Evolutionary conservation across 345 rosid species (phyloP), one percentile per base, ranked within the genome.

Genomic region (Microcos paniculata): DNA sequence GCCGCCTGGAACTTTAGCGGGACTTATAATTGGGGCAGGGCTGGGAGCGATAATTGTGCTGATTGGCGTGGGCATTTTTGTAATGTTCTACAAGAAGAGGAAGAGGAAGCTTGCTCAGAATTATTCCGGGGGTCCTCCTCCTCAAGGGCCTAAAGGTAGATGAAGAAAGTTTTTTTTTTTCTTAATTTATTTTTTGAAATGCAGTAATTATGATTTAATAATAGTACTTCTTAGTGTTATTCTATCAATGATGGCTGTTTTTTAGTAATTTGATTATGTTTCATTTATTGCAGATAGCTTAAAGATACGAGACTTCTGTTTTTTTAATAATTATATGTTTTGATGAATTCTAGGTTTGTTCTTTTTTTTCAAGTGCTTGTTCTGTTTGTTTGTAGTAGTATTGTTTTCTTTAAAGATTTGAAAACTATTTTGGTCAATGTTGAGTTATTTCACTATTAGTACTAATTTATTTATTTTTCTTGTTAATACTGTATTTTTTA

Each of bases 31-130:
- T n/a, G 86, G 86, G 52, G 71, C 74, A 6, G 83, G n/a, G 62
- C 58, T 83, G 28, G 86, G 83, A 49, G 83, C 79, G 24, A 15
- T 77, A 40, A 42, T 78, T 28, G 83, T 83, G 77, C 75, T 83
- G 72, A 62, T 80, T 65, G 74, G 66, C 63, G 83, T 80, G 56
- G 73, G 86, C 30, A 61, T 83, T 71, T 80, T 77, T 35, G 83
- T 80, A 31, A 45, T 77, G 43, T 74, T 65, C 3, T 80, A 80
- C 52, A 66, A 72, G 77, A 77, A 72, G 80, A 80, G 72, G 79
- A 80, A 80, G 77, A 77, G 71, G 75, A 77, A 53, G 71, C 61
- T 73, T 70, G 75, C 59, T 4, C 31, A 74, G 74, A 45, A 72
- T 68, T 23, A 18, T 52, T 46, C 55, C 57, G 63, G 42, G 42